phyloP scores from a whole-genome alignment of 805 yeast species.

The Zygosaccharomyces pseudorouxii region DNA sequence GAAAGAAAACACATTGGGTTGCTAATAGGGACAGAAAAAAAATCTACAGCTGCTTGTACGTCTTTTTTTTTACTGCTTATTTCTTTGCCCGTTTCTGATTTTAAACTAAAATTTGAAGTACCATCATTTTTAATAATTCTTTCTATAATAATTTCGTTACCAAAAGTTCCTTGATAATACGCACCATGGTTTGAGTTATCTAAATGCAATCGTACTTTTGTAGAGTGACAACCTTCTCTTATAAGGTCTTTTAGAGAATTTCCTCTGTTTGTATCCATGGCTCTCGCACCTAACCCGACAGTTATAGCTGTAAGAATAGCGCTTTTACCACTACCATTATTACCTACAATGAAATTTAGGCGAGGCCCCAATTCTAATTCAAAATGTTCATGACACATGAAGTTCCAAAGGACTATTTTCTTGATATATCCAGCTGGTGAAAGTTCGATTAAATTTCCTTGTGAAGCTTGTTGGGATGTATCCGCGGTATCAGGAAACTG shows the following conservation, averaged over 20 bases:
- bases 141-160: slow-evolving; percentile 64
- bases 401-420: slow-evolving; percentile 59
- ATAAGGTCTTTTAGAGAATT: slow-evolving; percentile 63
- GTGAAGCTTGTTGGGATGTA: slow-evolving; percentile 3
- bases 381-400: slow-evolving; percentile 88
- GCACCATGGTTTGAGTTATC: slow-evolving; percentile 64
- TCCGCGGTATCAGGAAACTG: slow-evolving; percentile 18
- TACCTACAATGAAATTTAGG: slow-evolving; percentile 81
- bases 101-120: slow-evolving; percentile 49
- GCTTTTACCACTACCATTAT: slow-evolving; percentile 88
- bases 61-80: slow-evolving; percentile 60
- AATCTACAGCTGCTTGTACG: slow-evolving; percentile 61
- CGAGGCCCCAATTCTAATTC: slow-evolving; percentile 70
- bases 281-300: slow-evolving; percentile 84
- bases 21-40: slow-evolving; percentile 72
- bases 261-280: slow-evolving; percentile 83
- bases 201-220: slow-evolving; percentile 61
- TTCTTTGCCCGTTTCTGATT: slow-evolving; percentile 46
- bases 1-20: slow-evolving; percentile 91
- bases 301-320: slow-evolving; percentile 85
- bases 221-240: slow-evolving; percentile 67
- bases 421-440: slow-evolving; percentile 60
- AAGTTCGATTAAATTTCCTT: slow-evolving; percentile 8
- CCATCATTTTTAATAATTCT: slow-evolving; percentile 57
- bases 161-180: slow-evolving; percentile 59